These are phyloP conservation scores for Oidiodendron maius DNA, from an alignment of 495 filamentous ascomycete species.

Conservation along the genomic window DNA sequence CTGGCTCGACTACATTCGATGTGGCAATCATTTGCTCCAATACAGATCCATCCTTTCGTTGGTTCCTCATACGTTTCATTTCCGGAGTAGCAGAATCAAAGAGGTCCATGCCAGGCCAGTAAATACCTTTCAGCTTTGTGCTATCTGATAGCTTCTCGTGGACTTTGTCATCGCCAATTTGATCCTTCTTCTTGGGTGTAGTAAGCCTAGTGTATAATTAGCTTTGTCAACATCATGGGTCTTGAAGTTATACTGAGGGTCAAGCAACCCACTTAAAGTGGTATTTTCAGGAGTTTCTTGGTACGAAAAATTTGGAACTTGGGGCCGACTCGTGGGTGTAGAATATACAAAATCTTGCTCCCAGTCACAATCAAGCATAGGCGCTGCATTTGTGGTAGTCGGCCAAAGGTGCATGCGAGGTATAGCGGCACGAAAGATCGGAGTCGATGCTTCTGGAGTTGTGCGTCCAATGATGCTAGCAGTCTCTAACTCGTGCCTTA, in stretches of 20 bases:
- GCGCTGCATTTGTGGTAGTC: neutral
- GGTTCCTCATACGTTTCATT: slow-evolving; percentile 76
- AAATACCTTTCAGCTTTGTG: slow-evolving; percentile 64
- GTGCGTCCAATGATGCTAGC: too few species aligned
- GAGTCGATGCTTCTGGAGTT: too few species aligned
- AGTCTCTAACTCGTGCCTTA: neutral
- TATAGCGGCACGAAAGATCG: slow-evolving; percentile 24
- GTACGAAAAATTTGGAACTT: slow-evolving; percentile 14
- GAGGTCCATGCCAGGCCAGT: slow-evolving; percentile 80
- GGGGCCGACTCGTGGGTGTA: slow-evolving; percentile 11
- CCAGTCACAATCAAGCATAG: slow-evolving; percentile 3
- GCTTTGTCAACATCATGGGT: neutral
- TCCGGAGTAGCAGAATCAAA: slow-evolving; percentile 79
- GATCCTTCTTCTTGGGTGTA: slow-evolving; percentile 16
- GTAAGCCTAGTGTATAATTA: slow-evolving; percentile 7
- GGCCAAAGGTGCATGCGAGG: slow-evolving; percentile 29
- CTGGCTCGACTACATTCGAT: slow-evolving; percentile 61
- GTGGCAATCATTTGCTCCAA: slow-evolving; percentile 64
- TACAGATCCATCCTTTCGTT: slow-evolving; percentile 72
- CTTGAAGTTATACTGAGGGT: slow-evolving; percentile 10
- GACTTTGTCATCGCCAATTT: slow-evolving; percentile 18
- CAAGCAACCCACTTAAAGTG: slow-evolving; percentile 3
- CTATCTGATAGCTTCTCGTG: slow-evolving; percentile 27
- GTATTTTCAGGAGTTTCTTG: neutral
- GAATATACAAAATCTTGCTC: slow-evolving; percentile 5